These are phyloP conservation scores for Sugiyamaella valdiviana DNA, from an alignment of 805 yeast genomes.

Conservation along the genomic window DNA sequence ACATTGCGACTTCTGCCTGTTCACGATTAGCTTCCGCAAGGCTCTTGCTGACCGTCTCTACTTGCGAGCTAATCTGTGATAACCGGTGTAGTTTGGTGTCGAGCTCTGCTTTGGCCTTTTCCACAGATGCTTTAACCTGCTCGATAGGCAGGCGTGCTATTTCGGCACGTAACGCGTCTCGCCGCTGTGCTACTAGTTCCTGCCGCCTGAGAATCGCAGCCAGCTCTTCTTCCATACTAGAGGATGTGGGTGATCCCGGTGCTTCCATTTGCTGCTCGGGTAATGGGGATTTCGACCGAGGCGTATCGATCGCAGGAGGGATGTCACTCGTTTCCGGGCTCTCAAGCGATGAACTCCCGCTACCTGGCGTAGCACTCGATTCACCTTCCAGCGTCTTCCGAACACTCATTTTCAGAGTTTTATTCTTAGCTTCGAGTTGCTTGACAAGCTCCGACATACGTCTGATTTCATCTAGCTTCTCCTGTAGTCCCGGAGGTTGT, in stretches of 20 bases:
- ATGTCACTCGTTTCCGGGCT: neutral
- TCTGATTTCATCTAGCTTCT: constrained; percentile 17
- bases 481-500: constrained; percentile 17
- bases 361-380: neutral
- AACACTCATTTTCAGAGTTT: constrained; percentile 7
- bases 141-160: neutral
- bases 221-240: neutral
- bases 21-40: neutral
- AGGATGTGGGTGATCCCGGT: neutral
- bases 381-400: neutral
- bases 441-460: constrained; percentile 11
- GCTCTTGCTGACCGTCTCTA: too few relatives aligned
- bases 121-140: constrained; percentile 5
- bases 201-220: neutral
- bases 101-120: neutral
- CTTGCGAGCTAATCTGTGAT: neutral
- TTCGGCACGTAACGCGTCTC: neutral
- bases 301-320: neutral
- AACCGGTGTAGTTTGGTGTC: neutral
- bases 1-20: neutral
- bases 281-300: too few relatives aligned
- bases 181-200: neutral
- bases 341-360: neutral
- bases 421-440: constrained; percentile 8
- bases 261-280: too few relatives aligned